Percentiles rank a stretch among this genome's conserved stretches.
phyloP scores from a whole-genome alignment of 2,329 filamentous ascomycete genomes.

The Aschersonia sp. region DNA sequence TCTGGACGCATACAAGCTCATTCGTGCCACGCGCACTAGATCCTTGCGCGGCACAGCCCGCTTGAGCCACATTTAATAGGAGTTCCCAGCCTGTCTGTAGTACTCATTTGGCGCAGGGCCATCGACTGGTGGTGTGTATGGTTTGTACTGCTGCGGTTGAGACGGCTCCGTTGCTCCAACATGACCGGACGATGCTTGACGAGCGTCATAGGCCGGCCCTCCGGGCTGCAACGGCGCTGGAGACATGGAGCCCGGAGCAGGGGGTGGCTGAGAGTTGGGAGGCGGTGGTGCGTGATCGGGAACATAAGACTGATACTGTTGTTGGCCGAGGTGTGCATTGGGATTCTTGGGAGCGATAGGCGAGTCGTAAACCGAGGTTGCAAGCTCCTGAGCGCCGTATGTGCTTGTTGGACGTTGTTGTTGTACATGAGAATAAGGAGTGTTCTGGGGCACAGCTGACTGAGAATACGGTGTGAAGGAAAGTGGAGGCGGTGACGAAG shows the following conservation, averaged over 20 bases:
- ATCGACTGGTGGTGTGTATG: neutral
- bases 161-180: neutral
- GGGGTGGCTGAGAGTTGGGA: constrained; percentile 16
- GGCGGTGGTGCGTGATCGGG: constrained; percentile 23
- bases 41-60: too few relatives aligned
- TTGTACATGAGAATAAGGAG: constrained; percentile 22
- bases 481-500: constrained; percentile 34
- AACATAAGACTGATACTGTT: constrained; percentile 28
- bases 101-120: neutral
- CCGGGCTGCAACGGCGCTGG: constrained; percentile 28
- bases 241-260: constrained; percentile 18
- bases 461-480: constrained; percentile 29
- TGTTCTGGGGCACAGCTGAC: constrained; percentile 10
- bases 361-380: constrained; percentile 64
- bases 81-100: neutral
- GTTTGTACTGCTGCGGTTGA: neutral
- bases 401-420: constrained; percentile 49
- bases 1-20: too few relatives aligned
- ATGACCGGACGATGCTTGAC: neutral
- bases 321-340: constrained; percentile 12
- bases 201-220: constrained; percentile 9
- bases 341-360: constrained; percentile 43
- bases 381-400: constrained; percentile 62
- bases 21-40: too few relatives aligned
- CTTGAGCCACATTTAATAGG: too few relatives aligned